Evolutionary conservation across 2,329 filamentous ascomycete genomes (phyloP), one percentile per base, ranked within the genome.

Genomic region (Cryoendolithus antarcticus): DNA sequence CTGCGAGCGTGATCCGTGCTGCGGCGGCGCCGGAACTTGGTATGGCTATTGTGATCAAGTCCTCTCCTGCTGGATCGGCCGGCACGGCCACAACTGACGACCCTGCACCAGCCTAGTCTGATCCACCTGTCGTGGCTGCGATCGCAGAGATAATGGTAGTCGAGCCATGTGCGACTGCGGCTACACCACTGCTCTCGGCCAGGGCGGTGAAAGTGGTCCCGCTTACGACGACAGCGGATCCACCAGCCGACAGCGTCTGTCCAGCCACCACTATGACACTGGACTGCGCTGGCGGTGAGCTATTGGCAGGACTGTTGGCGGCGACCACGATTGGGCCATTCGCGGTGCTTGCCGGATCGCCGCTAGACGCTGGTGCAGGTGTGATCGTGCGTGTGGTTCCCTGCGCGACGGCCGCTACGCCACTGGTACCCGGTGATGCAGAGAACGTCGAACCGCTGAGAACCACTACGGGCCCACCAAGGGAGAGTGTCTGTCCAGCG

Each of bases 201-300:
- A 36, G 21, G 6, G 34, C 30, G 4, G 38, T 32, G 34, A 35
- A 40, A 8, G 38, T 40, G 2, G 38, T 28, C 12, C 29, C 38
- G 6, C 33, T 8, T 12, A 36, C 10, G 11, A 36, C 15, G 9
- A 27, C 29, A 6, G 38, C 38, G 4, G 29, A n/a, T 11, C 38
- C 38, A 24, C 33, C 34, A 12, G 21, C 15, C 5, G 33, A 8
- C n/a, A 40, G 33, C n/a, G 38, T 40, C 15, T 40, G 38, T 29
- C 11, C 10, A 3, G 38, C 33, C 3, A 40, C 19, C 6, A 36
- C 30, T 27, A 35, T 11, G 28, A 33, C n/a, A 9, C 32, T 7
- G 36, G 11, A n/a, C n/a, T n/a, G n/a, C n/a, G n/a, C n/a, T n/a
- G n/a, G n/a, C n/a, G n/a, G n/a, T n/a, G n/a, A n/a, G n/a, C n/a